These are phyloP conservation scores for Coniochaeta sp. DNA, from an alignment of 2,329 filamentous ascomycete genomes.

Conservation along the genomic window DNA sequence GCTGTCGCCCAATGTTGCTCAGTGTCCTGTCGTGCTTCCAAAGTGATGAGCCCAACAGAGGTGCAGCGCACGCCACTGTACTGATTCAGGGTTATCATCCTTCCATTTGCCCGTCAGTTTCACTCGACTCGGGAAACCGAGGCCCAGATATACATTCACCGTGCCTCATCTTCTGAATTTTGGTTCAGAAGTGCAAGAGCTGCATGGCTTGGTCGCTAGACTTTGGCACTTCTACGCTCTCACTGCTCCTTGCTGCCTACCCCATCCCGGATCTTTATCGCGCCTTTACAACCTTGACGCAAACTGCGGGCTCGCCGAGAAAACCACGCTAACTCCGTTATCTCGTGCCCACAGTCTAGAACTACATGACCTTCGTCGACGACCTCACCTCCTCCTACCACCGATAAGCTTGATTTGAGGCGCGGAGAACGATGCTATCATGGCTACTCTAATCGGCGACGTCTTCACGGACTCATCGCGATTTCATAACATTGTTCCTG, in stretches of 20 bases:
- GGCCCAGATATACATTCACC: too few species aligned
- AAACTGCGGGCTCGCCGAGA: background rate
- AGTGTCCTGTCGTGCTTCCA: background rate
- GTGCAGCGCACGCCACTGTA: background rate
- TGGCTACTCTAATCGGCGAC: constrained; percentile 63
- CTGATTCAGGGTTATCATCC: background rate
- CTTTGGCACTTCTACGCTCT: background rate
- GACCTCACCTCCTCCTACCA: background rate
- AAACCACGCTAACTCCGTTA: constrained; percentile 1
- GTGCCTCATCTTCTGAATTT: too few species aligned
- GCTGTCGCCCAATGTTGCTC: background rate
- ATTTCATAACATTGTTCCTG: constrained; percentile 55
- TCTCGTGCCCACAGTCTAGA: background rate
- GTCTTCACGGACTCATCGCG: constrained; percentile 65
- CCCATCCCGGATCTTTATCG: background rate
- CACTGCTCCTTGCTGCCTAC: background rate
- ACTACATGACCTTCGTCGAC: background rate
- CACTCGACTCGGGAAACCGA: too few species aligned
- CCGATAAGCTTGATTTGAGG: background rate
- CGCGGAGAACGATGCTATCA: constrained; percentile 31
- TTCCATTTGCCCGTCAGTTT: background rate
- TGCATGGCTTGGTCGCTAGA: background rate
- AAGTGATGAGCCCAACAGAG: background rate
- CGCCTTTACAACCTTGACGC: background rate
- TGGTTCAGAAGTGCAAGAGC: too few species aligned